Percentiles rank a stretch among this genome's conserved stretches.
Evolutionary conservation across 208 protist species (phyloP).

Genomic region (Trypanosomatidae sp.): DNA sequence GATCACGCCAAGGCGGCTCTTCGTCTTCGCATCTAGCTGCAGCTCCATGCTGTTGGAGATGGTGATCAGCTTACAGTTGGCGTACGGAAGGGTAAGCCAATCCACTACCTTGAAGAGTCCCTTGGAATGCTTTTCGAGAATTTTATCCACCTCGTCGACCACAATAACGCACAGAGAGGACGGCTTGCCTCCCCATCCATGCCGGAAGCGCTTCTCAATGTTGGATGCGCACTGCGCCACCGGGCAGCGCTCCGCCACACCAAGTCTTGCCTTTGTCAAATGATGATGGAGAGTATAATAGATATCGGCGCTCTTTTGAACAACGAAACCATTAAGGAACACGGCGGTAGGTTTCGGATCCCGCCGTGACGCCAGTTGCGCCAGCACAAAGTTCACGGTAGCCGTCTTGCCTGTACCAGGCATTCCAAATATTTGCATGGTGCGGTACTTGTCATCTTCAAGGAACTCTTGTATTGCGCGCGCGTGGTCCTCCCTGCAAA

Average conservation of each 20-base stretch:
- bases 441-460: constrained; percentile 60
- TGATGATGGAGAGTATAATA: constrained; percentile 87
- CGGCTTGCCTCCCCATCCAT: constrained; percentile 49
- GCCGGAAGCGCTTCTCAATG: constrained; percentile 80
- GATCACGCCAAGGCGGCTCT: constrained; percentile 78
- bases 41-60: constrained; percentile 92
- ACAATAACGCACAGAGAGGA: constrained; percentile 76
- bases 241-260: constrained; percentile 43
- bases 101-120: constrained; percentile 85
- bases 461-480: constrained; percentile 71
- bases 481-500: constrained; percentile 73
- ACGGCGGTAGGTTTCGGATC: constrained; percentile 66
- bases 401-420: constrained; percentile 90
- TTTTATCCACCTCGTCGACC: constrained; percentile 90
- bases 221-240: constrained; percentile 66
- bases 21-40: constrained; percentile 80
- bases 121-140: constrained; percentile 79
- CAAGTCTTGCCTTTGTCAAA: constrained; percentile 62
- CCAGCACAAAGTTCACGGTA: constrained; percentile 73
- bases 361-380: constrained; percentile 38
- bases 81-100: constrained; percentile 82
- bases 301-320: constrained; percentile 87
- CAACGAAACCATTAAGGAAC: constrained; percentile 89
- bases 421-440: constrained; percentile 91
- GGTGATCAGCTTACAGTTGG: constrained; percentile 84